Base-by-base conservation (phyloP, 2,329 filamentous ascomycete genomes). In the Neurospora sp. region DNA sequence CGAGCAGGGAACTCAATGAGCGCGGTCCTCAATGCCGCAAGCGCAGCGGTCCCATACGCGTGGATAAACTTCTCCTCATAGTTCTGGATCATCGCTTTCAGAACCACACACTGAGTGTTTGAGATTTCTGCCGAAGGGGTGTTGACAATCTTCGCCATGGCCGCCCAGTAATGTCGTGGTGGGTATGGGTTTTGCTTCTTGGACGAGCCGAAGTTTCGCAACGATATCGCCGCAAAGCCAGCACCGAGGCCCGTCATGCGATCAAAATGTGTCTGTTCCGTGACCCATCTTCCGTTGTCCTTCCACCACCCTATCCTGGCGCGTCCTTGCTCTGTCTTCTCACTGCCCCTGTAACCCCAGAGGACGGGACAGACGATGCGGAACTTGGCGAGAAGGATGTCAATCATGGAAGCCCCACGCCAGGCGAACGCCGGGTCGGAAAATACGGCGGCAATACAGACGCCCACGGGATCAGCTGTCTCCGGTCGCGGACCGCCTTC, bases 221-320 rank as follows among this genome's bases (percentile, higher is more conserved):
- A 83, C 1, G 93, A 89, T 43, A 98, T 84, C 1, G 94, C 89
- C 0, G 93, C 92, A 77, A 91, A 99, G 0, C 95, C 95, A 3
- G 91, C 90, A 1, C 89, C 93, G 0, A 97, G 83, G 0, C 93
- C 95, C 4, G 88, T 90, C 90, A 97, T 95, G 71, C 91, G 88
- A 78, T 94, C 91, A 74, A 88, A 87, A 80, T 97, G 93, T n/a
- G 83, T 82, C 78, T 93, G 89, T 75, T 92, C 89, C 1, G 84
- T 81, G 71, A 91, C 83, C 83, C 86, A 95, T 7, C 81, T 80
- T 6, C 85, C 84, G 9, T 82, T 84, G 13, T 88, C 85, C 73
- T 84, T 87, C 79, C 84, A 86, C 93, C 93, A 97, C 0, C 93
- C 93, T 2, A 97, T 80, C n/a, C 86, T 85, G 19, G 80, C 74